phyloP scores from a whole-genome alignment of 352 stramenopile species.

The Phytophthora idaei region DNA sequence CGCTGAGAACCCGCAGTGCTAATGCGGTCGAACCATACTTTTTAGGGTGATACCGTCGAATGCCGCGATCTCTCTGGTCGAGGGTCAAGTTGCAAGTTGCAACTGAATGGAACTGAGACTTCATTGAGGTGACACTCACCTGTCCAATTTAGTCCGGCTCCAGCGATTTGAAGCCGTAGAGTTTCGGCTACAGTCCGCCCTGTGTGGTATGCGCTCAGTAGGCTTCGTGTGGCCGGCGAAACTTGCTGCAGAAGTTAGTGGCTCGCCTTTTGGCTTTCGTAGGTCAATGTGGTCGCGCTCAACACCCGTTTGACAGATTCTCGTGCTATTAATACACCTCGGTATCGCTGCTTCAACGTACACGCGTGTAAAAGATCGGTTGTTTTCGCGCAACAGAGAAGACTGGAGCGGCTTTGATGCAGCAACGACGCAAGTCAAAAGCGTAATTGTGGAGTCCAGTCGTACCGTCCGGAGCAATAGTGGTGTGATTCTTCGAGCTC shows the following conservation, averaged over 20 bases:
- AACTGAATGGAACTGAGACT: too few species aligned
- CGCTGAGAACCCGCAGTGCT: slow-evolving; percentile 12
- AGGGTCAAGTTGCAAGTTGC: not conserved
- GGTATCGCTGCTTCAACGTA: not conserved
- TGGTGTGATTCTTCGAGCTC: not conserved
- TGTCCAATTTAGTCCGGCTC: not conserved
- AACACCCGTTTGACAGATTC: too few species aligned
- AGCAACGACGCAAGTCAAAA: too few species aligned
- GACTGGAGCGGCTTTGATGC: too few species aligned
- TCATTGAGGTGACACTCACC: too few species aligned
- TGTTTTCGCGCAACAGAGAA: not conserved
- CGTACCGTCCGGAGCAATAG: too few species aligned
- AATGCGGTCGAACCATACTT: not conserved
- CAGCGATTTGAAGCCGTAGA: slow-evolving; percentile 31
- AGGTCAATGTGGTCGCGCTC: not conserved
- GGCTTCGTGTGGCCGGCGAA: not conserved
- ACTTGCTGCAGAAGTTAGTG: too few species aligned
- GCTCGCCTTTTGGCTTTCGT: not conserved
- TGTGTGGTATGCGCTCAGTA: slow-evolving; percentile 22
- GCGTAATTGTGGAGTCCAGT: too few species aligned
- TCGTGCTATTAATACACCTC: too few species aligned
- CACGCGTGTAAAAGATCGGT: not conserved
- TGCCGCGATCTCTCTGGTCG: not conserved
- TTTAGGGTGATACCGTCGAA: slow-evolving; percentile 9
- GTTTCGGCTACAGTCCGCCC: slow-evolving; percentile 11